phyloP scores from a whole-genome alignment of 2,329 filamentous ascomycete species.

The Calonectria pauciramosa region DNA sequence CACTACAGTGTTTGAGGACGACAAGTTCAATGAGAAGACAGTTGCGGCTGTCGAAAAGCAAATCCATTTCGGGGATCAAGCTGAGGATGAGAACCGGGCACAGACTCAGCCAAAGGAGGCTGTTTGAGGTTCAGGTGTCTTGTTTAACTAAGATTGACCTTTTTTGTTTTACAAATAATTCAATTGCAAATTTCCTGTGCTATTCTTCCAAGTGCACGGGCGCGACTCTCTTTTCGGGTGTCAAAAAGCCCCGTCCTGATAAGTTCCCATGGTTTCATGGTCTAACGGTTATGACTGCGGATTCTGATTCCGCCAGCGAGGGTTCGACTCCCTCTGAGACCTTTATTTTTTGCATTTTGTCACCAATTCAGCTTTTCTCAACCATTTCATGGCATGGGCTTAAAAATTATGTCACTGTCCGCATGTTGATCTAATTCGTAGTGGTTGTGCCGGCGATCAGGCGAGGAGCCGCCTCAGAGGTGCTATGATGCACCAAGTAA shows the following conservation, averaged over 20 bases:
- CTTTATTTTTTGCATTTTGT: background rate
- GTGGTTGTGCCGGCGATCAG: too few species aligned
- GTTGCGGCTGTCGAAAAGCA: conserved; percentile 57
- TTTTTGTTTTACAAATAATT: background rate
- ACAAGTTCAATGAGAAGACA: conserved; percentile 53
- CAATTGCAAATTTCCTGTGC: background rate
- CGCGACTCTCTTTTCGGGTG: background rate
- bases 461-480: too few species aligned
- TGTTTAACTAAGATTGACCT: background rate
- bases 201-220: too few species aligned
- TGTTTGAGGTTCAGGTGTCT: conserved; percentile 2
- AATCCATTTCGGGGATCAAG: conserved; percentile 42
- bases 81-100: conserved; percentile 8
- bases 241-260: too few species aligned
- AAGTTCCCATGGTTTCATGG: background rate
- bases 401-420: background rate
- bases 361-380: background rate
- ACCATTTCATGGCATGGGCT: background rate
- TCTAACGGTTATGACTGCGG: background rate
- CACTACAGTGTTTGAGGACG: conserved; percentile 55
- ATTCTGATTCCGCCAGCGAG: background rate
- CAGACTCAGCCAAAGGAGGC: conserved; percentile 25
- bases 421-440: too few species aligned
- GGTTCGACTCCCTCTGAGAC: background rate
- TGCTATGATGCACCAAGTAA: too few species aligned